Percentiles rank a stretch among this genome's conserved stretches.
phyloP scores from a whole-genome alignment of 768 basidiomycete species.

The Hypholoma sublateritium region DNA sequence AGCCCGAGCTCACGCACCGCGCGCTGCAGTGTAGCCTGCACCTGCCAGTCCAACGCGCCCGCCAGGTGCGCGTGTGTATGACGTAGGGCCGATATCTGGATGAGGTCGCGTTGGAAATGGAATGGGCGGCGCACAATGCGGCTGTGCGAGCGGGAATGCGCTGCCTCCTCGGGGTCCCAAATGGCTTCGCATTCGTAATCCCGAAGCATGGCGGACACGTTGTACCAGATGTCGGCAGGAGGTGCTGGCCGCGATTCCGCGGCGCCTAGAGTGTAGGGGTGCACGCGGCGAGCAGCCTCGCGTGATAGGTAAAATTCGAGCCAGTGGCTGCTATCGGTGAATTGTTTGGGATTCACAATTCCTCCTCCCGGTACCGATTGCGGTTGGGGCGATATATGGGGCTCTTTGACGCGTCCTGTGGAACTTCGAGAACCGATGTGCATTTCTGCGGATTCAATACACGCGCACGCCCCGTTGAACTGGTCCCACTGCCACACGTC shows the following conservation, averaged over 20 bases:
- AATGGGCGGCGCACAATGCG: constrained; percentile 11
- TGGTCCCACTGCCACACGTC: constrained; percentile 56
- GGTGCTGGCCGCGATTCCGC: constrained; percentile 1
- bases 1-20: constrained; percentile 34
- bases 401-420: constrained; percentile 1
- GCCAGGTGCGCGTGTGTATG: neutral
- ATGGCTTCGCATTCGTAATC: constrained; percentile 42
- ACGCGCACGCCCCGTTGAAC: constrained; percentile 50
- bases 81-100: constrained; percentile 13
- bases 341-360: constrained; percentile 26
- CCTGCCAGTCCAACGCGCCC: neutral
- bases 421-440: constrained; percentile 1
- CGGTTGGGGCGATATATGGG: constrained; percentile 1
- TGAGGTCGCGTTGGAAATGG: constrained; percentile 9
- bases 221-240: constrained; percentile 36
- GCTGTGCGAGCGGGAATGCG: neutral
- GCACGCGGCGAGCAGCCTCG: constrained; percentile 26
- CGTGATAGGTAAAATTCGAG: constrained; percentile 47
- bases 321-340: constrained; percentile 43
- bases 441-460: constrained; percentile 25
- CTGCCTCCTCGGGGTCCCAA: constrained; percentile 15
- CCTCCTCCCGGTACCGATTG: constrained; percentile 1
- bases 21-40: constrained; percentile 23
- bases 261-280: constrained; percentile 19
- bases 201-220: constrained; percentile 39